Base-by-base conservation (phyloP, 805 yeast species). In the Pichia pseudocactophila region DNA sequence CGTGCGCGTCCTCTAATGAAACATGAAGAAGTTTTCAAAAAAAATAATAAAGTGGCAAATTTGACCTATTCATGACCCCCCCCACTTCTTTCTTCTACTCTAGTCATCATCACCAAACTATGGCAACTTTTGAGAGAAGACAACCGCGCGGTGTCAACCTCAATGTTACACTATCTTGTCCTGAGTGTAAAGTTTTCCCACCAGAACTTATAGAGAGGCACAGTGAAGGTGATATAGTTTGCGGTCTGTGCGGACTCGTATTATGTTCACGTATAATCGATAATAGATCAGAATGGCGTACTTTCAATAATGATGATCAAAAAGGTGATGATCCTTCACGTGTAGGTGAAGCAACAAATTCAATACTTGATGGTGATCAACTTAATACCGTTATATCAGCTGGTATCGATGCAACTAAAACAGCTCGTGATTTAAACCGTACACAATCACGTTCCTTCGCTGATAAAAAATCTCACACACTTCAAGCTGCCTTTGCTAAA, bases 301-400 rank as follows among this genome's bases (percentile, higher is more conserved):
- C 98, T 2, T 90, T 90, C 62, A 82, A 94, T 46, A 92, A 92
- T 59, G 98, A 90, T 61, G 98, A 90, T 62, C 97, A 90, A 62
- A 92, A 90, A 53, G 95, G 95, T 54, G 97, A 88, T 62, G 98
- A 90, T 61, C 98, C 98, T 4, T 81, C 92, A 51, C 97, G 98
- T 84, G 98, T 90, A 49, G 98, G 98, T 63, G 97, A 89, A 59
- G 97, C 97, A 5, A 80, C 88, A 15, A 89, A 89, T 59, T 96
- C 97, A 9, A 68, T 89, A 42, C 71, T 92, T 52, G 97, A 89
- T 57, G 83, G 94, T 17, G 90, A 84, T 53, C 94, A 89, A 62
- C 77, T 90, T 43, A 86, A 94, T 13, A 90, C 98, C 4, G 80
- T 89, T 70, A 92, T 92, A 47, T 84, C 96, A 22, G 79, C 80